Evolutionary conservation across 805 yeast species (phyloP), one percentile per base, ranked within the genome.

Genomic region (Monosporozyma aerobia): DNA sequence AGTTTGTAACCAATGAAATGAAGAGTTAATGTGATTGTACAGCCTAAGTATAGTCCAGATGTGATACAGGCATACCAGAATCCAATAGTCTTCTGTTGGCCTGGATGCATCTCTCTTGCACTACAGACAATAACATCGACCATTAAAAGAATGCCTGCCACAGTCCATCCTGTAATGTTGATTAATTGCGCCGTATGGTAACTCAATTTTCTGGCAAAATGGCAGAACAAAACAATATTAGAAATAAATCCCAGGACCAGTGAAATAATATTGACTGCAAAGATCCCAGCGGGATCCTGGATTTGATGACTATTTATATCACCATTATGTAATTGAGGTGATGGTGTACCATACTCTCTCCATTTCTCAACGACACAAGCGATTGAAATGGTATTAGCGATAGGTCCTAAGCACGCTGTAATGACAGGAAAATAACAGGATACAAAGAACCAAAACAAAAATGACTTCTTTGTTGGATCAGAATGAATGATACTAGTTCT

Each of bases 41-140:
- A 84, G 5, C 70, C 47, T 54, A 79, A 76, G 65, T 90, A 88
- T 27, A 87, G 68, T 1, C 75, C 69, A 3, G 80, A 75, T 0
- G 95, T 86, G 54, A 84, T 69, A 0, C 79, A 78, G 0, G 89
- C 95, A 65, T 76, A 84, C 90, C 90, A 89, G 63, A 78, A 89
- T 1, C 95, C 96, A 57, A 80, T 83, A 0, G 87, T 62, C 46
- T 63, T 61, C 3, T 25, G 19, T 14, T 47, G 32, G 9, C 16
- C 45, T 7, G 4, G 8, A 2, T 59, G 54, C 51, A 60, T 49
- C 2, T 49, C 59, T 5, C 41, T 47, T 1, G 48, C 49, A 7
- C 58, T 55, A 49, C 63, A 65, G 2, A 64, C 57, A n/a, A 66
- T 55, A 1, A 60, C 62, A 44, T 62, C 81, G 0, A 72, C 72